A percentile compares a stretch with the other conserved stretches of the same genome.
phyloP scores from a whole-genome alignment of 1,139 yeast species.

The Candida anutae region DNA sequence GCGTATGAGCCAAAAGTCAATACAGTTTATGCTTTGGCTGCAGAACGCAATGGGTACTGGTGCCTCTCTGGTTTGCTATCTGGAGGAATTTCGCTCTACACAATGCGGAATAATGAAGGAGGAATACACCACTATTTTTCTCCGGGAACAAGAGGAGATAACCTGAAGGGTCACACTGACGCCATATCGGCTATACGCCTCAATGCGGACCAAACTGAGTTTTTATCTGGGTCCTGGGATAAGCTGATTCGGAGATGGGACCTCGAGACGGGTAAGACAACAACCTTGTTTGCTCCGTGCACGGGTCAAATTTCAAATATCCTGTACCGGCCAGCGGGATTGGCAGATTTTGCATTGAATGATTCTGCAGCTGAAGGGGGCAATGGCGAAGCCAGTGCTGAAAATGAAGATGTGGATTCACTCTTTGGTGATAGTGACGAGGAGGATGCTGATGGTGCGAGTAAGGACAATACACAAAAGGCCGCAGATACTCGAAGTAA shows the following conservation, averaged over 20 bases:
- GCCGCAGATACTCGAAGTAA: conserved; percentile 13
- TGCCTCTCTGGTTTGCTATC: conserved; percentile 70
- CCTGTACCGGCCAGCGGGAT: conserved; percentile 71
- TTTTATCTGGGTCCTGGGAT: conserved; percentile 91
- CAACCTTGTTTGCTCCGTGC: conserved; percentile 41
- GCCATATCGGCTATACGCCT: conserved; percentile 69
- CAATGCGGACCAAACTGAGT: conserved; percentile 50
- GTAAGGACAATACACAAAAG: no score
- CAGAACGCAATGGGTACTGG: conserved; percentile 79
- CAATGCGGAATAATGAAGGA: conserved; percentile 82
- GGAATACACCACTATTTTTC: conserved; percentile 67
- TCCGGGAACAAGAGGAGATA: conserved; percentile 19
- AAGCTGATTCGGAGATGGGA: conserved; percentile 78
- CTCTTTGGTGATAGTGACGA: conserved; percentile 77
- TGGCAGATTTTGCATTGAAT: conserved; percentile 25
- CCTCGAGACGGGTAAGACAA: conserved; percentile 59
- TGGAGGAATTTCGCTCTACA: conserved; percentile 85
- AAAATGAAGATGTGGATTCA: conserved; percentile 61
- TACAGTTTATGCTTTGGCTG: conserved; percentile 85
- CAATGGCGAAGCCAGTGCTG: conserved; percentile 5
- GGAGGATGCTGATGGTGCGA: conserved; percentile 15
- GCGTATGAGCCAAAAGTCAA: conserved; percentile 61
- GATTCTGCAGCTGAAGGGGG: conserved; percentile 4
- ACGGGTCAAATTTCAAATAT: conserved; percentile 77
- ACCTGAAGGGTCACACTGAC: conserved; percentile 46